Evolutionary conservation across 148 eudicot species (phyloP).

Genomic region (Diospyros kaki): DNA sequence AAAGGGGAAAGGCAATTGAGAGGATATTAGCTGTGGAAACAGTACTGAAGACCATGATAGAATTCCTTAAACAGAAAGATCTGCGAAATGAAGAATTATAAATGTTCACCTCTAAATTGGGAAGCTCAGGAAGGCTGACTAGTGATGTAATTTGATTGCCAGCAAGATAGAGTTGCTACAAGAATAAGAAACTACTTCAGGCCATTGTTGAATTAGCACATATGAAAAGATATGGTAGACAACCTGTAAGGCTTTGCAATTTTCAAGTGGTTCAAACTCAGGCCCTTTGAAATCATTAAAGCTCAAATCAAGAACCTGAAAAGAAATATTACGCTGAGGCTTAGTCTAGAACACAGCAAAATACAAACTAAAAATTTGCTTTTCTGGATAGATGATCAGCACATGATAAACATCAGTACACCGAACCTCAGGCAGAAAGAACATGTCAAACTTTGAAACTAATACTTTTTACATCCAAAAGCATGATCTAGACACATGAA

Average conservation of each 20-base stretch:
- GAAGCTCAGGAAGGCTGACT: conserved; percentile 88
- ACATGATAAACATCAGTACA: background rate
- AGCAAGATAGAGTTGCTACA: conserved; percentile 98
- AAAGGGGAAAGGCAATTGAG: conserved; percentile 12
- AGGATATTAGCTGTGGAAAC: conserved; percentile 9
- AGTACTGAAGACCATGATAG: background rate
- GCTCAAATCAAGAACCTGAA: conserved; percentile 96
- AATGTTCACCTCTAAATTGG: conserved; percentile 80
- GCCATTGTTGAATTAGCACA: background rate
- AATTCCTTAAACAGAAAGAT: background rate
- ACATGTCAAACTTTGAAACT: background rate
- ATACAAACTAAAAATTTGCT: background rate
- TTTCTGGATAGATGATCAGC: background rate
- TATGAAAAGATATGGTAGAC: conserved; percentile 10
- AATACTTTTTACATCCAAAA: background rate
- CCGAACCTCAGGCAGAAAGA: background rate
- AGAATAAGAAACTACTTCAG: conserved; percentile 13
- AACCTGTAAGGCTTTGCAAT: conserved; percentile 89
- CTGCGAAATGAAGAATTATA: background rate
- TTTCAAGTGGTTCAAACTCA: conserved; percentile 94
- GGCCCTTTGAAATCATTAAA: conserved; percentile 96
- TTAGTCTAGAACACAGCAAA: conserved; percentile 2
- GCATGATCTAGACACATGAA: conserved; percentile 3
- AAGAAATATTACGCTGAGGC: conserved; percentile 7
- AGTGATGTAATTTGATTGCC: conserved; percentile 96